phyloP scores from a whole-genome alignment of 2,329 filamentous ascomycete species.

The Botryotinia calthae region DNA sequence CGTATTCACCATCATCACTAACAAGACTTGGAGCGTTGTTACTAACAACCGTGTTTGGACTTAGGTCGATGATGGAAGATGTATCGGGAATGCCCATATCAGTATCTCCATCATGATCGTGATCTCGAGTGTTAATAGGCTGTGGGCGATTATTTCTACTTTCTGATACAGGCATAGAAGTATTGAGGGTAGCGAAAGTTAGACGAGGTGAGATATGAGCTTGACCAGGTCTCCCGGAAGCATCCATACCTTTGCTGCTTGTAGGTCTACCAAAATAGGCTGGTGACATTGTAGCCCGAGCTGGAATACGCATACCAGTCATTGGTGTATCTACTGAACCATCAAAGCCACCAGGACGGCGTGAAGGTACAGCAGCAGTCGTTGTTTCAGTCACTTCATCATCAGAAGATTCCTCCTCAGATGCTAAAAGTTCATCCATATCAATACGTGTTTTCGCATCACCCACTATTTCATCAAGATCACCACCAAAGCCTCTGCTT shows the following conservation, averaged over 20 bases:
- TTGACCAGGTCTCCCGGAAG: constrained; percentile 36
- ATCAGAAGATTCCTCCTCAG: constrained; percentile 56
- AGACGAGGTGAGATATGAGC: constrained; percentile 44
- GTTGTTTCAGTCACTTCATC: constrained; percentile 45
- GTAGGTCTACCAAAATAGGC: constrained; percentile 47
- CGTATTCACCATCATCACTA: constrained; percentile 77
- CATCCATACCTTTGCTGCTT: constrained; percentile 57
- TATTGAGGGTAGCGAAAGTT: constrained; percentile 38
- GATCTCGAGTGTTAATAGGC: constrained; percentile 22
- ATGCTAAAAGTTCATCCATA: constrained; percentile 49
- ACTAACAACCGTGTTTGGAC: constrained; percentile 66
- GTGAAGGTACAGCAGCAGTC: constrained; percentile 36
- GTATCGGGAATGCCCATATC: constrained; percentile 43
- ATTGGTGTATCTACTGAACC: constrained; percentile 39
- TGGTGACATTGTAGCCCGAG: constrained; percentile 55
- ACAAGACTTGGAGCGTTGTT: constrained; percentile 78
- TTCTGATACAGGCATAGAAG: constrained; percentile 29
- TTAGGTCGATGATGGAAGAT: constrained; percentile 61
- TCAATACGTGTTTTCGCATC: constrained; percentile 57
- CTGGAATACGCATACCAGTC: constrained; percentile 55
- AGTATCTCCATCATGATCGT: constrained; percentile 36
- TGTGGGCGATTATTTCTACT: constrained; percentile 21
- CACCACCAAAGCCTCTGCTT: constrained; percentile 57
- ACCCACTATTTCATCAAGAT: constrained; percentile 59
- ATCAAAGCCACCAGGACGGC: constrained; percentile 39